phyloP scores from a whole-genome alignment of 306 rosid genomes.

The Castanospermum australe region DNA sequence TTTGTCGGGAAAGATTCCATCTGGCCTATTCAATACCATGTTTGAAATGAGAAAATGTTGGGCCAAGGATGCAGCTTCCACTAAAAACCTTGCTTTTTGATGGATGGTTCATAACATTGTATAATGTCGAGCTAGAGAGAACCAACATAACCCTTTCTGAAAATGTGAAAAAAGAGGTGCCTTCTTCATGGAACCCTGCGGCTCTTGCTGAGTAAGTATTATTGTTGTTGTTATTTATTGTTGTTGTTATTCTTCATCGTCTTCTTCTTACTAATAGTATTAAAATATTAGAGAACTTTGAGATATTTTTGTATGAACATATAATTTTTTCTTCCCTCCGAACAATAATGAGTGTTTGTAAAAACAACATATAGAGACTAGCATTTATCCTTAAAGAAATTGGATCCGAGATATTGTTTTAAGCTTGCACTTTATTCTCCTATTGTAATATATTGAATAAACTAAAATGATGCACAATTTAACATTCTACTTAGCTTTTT shows the following conservation, averaged over 20 bases:
- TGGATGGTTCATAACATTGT: constrained; percentile 78
- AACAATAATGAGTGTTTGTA: not conserved
- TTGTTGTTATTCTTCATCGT: not conserved
- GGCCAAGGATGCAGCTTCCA: constrained; percentile 71
- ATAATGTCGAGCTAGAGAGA: constrained; percentile 65
- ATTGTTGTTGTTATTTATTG: not conserved
- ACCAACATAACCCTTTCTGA: constrained; percentile 57
- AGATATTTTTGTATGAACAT: not conserved
- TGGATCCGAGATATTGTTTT: not conserved
- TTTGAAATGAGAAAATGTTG: constrained; percentile 69
- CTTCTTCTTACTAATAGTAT: not conserved
- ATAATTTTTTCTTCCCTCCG: not conserved
- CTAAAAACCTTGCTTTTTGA: constrained; percentile 69
- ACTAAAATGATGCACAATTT: not conserved
- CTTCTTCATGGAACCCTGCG: constrained; percentile 79
- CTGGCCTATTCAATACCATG: constrained; percentile 72
- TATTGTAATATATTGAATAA: not conserved
- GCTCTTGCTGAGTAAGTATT: constrained; percentile 78
- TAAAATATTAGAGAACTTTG: not conserved
- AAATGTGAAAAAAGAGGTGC: constrained; percentile 63
- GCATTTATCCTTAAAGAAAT: not conserved
- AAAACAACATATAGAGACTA: not conserved
- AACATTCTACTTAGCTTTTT: not conserved
- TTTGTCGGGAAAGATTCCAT: constrained; percentile 79
- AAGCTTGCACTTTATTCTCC: not conserved